phyloP scores from a whole-genome alignment of 2,329 filamentous ascomycete species.

The Botrytis pseudocinerea region DNA sequence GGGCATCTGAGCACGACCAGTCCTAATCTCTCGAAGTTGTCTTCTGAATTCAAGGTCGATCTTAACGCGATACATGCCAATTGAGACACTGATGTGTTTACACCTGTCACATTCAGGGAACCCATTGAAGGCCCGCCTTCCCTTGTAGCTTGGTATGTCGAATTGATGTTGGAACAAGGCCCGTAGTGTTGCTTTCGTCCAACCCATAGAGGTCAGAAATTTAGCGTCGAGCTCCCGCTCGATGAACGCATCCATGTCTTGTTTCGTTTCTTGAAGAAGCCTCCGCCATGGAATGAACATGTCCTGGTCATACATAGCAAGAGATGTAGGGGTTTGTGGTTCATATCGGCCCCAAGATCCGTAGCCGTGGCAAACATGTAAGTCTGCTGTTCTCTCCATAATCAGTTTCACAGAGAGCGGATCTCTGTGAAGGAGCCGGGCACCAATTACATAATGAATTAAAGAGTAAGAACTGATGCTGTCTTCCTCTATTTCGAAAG shows the following conservation, averaged over 20 bases:
- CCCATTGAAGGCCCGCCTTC: neutral
- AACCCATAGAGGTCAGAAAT: neutral
- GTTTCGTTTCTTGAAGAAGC: neutral
- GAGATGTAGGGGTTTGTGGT: neutral
- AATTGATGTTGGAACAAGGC: neutral
- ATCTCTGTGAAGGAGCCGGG: neutral
- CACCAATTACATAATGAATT: neutral
- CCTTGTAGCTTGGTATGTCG: neutral
- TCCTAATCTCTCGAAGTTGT: slow-evolving; percentile 14
- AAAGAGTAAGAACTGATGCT: neutral
- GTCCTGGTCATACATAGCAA: slow-evolving; percentile 12
- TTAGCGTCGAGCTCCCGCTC: slow-evolving; percentile 7
- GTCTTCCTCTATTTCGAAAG: neutral
- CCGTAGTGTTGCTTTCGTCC: neutral
- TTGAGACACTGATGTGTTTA: neutral
- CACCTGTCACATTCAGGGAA: slow-evolving; percentile 8
- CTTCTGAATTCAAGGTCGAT: slow-evolving; percentile 11
- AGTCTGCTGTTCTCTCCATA: slow-evolving; percentile 6
- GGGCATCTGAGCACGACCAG: neutral
- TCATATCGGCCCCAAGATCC: neutral
- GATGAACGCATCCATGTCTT: slow-evolving; percentile 8
- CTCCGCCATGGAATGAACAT: neutral
- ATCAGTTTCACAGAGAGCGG: neutral
- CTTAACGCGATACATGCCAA: neutral
- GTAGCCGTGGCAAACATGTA: neutral